Base-by-base conservation (phyloP, 345 rosid species). In the Populus euphratica region DNA sequence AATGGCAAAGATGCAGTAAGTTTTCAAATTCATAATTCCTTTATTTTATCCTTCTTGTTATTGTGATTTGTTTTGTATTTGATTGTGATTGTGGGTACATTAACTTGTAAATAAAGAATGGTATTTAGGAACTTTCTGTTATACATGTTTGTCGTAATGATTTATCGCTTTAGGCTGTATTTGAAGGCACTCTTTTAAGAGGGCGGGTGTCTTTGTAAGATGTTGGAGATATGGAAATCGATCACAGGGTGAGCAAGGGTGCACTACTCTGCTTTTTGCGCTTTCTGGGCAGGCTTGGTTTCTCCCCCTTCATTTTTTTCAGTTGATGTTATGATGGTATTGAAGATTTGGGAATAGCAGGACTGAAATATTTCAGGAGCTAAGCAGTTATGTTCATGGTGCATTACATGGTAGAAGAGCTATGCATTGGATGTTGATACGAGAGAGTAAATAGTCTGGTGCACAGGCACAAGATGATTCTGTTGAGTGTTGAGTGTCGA, bases 1-100 rank as follows among this genome's bases (percentile, higher is more conserved):
- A 74, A 87, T 89, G 97, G 98, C 88, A 68, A 94, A 87, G 84
- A 96, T 96, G 99, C 94, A 94, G 97, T 96, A 69, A 90, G 94
- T 79, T 13, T 52, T 16, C 50, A 14, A 17, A 17, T 23, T 50
- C 44, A 6, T 44, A 36, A 9, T 59, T 5, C 21, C 36, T 35
- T 59, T 43, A 44, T 20, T 47, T 21, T 47, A 38, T 56, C 18
- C 12, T 69, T 7, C 4, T 10, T 13, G 31, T 7, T 62, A 29
- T 16, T 14, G 13, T 75, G 39, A 5, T 13, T 67, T 27, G 18
- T 44, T 21, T 1, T 43, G 23, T 23, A 31, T n/a, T 52, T 20
- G 4, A 21, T 20, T 54, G 35, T 31, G 18, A 63, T 20, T 31
- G 18, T 14, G 35, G 39, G 59, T 49, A 68, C 23, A 1, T 20